Base-by-base conservation (phyloP, 495 filamentous ascomycete species). In the Halenospora varia region DNA sequence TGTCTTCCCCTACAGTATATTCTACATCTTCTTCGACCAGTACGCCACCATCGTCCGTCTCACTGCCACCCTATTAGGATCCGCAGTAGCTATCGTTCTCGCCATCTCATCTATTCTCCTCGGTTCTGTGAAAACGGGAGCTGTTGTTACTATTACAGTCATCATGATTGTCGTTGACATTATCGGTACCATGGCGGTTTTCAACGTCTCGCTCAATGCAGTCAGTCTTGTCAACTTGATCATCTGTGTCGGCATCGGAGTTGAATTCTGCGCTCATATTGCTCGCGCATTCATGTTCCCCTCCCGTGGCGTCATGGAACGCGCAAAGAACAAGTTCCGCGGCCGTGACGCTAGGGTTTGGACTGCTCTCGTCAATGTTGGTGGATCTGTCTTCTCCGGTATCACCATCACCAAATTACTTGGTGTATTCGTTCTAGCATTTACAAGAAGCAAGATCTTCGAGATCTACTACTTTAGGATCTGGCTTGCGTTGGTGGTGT, bases 21-120 rank as follows among this genome's bases (percentile, higher is more conserved):
- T 94, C 68, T 98, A 98, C 74, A 92, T 98, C 63, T 98, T 97
- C 81, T 97, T 98, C 68, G 93, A 98, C 73, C 94, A 97, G 68
- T 98, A 98, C 70, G 79, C 88, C 1, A 80, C 82, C 55, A 97
- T 98, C 61, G 84, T 94, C 26, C 77, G 73, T 23, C 80, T 97
- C 3, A 89, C 94, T 0, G 84, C 80, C 3, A 80, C 87, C 0
- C 81, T 98, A 8, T 78, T 98, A 53, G 85, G 90, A 35, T 87
- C 88, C 3, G 94, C 90, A 0, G 75, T 96, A 19, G 89, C 77
- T 23, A 88, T 92, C 61, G 93, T 97, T 59, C 86, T 96, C 56
- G 56, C 87, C 25, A 77, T 97, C 51, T 84, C 89, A 2, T 82
- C 86, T 18, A 61, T 87, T 47, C 82, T 98, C 19, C 80, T 98